phyloP scores from a whole-genome alignment of 257 asterid genomes.

The Apocynum venetum region DNA sequence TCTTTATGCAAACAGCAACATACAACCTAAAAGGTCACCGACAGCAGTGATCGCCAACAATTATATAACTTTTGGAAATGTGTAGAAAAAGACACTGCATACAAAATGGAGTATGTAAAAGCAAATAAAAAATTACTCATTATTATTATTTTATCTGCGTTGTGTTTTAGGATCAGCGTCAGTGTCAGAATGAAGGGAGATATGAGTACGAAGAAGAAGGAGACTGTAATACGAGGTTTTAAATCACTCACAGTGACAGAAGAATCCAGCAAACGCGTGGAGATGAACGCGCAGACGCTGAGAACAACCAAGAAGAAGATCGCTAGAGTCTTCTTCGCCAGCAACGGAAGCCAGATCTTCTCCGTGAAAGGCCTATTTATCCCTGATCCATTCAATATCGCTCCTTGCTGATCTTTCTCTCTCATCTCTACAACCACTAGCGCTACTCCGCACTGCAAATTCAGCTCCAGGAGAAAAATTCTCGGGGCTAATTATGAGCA shows the following conservation, averaged over 20 bases:
- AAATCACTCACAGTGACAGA: constrained; percentile 45
- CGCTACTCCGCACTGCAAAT: neutral
- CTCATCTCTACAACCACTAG: constrained; percentile 10
- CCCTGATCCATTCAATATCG: constrained; percentile 6
- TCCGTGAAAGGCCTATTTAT: constrained; percentile 29
- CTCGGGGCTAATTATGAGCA: neutral
- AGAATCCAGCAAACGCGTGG: constrained; percentile 64
- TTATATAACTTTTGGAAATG: neutral
- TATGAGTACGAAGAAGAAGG: neutral
- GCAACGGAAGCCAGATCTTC: constrained; percentile 45
- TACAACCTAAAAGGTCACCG: neutral
- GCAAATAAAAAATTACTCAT: neutral
- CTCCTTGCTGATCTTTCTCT: constrained; percentile 7
- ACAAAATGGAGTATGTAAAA: neutral
- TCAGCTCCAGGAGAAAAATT: neutral
- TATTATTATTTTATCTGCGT: neutral
- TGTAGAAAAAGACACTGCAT: neutral
- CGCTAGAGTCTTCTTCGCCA: constrained; percentile 10
- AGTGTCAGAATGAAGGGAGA: neutral
- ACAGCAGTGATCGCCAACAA: neutral
- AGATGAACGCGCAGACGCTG: constrained; percentile 61
- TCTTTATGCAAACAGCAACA: neutral
- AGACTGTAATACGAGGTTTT: neutral
- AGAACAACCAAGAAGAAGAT: constrained; percentile 41
- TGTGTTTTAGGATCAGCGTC: neutral